phyloP scores from a whole-genome alignment of 2,329 filamentous ascomycete species.

The Aschersonia sp. region DNA sequence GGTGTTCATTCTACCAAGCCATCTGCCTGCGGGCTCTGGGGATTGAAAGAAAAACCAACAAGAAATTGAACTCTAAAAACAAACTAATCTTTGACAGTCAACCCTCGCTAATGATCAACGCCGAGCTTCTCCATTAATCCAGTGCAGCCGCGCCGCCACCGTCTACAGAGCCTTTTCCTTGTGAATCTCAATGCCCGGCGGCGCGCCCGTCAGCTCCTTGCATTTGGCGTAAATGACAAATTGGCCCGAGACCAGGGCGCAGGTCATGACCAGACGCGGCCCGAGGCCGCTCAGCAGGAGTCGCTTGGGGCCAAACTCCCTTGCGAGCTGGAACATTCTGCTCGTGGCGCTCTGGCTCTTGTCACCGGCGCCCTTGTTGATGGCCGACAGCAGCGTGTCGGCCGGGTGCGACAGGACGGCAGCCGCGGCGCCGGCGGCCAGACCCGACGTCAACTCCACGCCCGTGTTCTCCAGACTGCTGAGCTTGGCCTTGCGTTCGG shows the following conservation, averaged over 20 bases:
- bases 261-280: conserved; percentile 38
- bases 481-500: conserved; percentile 48
- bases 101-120: too few relatives aligned
- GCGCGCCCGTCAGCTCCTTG: conserved; percentile 36
- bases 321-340: conserved; percentile 35
- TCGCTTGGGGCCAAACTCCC: conserved; percentile 34
- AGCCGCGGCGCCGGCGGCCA: conserved; percentile 77
- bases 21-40: too few relatives aligned
- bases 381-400: conserved; percentile 45
- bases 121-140: too few relatives aligned
- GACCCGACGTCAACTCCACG: conserved; percentile 74
- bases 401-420: conserved; percentile 82
- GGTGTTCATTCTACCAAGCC: too few relatives aligned
- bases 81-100: too few relatives aligned
- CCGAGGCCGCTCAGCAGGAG: conserved; percentile 32
- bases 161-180: conserved; percentile 23
- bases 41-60: too few relatives aligned
- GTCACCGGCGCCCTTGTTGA: conserved; percentile 40
- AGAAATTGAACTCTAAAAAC: too few relatives aligned
- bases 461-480: conserved; percentile 60
- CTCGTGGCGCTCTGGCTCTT: conserved; percentile 30
- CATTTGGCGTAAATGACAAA: conserved; percentile 42
- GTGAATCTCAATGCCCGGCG: conserved; percentile 36
- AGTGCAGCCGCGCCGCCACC: too few relatives aligned
- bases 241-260: conserved; percentile 34